Evolutionary conservation across 1,284 basidiomycete species (phyloP).

Genomic region (Cutaneotrichosporon curvatum): DNA sequence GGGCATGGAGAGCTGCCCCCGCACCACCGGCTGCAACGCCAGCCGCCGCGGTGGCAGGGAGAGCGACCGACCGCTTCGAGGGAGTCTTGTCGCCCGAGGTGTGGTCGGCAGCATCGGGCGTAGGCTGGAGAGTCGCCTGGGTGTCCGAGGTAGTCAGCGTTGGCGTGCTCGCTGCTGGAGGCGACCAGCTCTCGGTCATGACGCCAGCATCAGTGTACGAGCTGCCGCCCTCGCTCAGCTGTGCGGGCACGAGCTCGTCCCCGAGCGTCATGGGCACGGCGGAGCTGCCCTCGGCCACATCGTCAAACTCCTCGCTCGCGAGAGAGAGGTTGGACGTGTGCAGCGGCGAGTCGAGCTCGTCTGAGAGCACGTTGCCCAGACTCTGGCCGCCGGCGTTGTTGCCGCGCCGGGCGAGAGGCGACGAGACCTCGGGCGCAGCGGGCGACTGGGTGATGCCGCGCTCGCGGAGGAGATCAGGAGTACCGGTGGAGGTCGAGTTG

Average conservation of each 20-base stretch:
- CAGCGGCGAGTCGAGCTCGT: neutral
- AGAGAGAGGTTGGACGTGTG: conserved; percentile 5
- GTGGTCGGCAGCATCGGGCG: neutral
- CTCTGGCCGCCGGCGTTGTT: conserved; percentile 12
- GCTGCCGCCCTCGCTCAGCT: conserved; percentile 17
- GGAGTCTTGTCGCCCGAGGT: conserved; percentile 30
- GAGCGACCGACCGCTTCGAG: conserved; percentile 24
- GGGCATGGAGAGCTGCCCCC: conserved; percentile 7
- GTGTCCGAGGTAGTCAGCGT: conserved; percentile 1
- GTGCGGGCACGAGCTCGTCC: conserved; percentile 33
- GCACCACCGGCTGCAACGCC: too few species aligned
- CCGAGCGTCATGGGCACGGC: conserved; percentile 21
- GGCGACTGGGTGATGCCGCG: conserved; percentile 21
- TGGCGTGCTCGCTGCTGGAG: conserved; percentile 2
- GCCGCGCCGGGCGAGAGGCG: conserved; percentile 12
- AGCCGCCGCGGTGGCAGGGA: conserved; percentile 16
- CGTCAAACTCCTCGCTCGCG: neutral
- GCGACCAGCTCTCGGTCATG: conserved; percentile 35
- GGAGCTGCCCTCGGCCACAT: too few species aligned
- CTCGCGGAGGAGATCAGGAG: conserved; percentile 38
- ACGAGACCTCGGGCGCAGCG: conserved; percentile 4
- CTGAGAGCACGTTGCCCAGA: conserved; percentile 19
- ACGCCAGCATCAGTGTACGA: conserved; percentile 27
- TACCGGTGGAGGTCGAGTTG: conserved; percentile 34
- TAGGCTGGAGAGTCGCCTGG: conserved; percentile 5